A percentile compares a stretch with the other conserved stretches of the same genome.
Conservation (phyloP, 495 filamentous ascomycete genomes). For the Aspergillus bridgeri region DNA sequence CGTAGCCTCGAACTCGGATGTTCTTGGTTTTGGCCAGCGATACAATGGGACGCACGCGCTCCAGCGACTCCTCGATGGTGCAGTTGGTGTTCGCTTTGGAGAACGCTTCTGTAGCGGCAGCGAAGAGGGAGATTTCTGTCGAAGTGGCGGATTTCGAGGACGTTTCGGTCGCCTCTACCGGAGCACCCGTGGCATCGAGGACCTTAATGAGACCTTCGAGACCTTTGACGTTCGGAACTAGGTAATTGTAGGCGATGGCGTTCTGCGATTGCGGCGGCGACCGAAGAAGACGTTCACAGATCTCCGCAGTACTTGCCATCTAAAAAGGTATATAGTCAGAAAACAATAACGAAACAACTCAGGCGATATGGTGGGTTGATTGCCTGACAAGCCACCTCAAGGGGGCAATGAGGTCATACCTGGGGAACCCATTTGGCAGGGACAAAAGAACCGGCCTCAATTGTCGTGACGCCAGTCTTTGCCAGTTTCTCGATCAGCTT, state of each 20-base stretch:
- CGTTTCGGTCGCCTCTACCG: slow-evolving; percentile 38
- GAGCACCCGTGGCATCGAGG: slow-evolving; percentile 37
- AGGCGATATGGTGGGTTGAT: not conserved
- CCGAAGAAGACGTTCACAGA: slow-evolving; percentile 69
- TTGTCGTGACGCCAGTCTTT: slow-evolving; percentile 78
- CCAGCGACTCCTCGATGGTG: slow-evolving; percentile 74
- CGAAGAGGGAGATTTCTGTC: slow-evolving; percentile 86
- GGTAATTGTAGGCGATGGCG: slow-evolving; percentile 85
- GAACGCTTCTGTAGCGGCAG: slow-evolving; percentile 88
- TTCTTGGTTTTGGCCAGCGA: slow-evolving; percentile 63
- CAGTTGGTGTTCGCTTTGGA: slow-evolving; percentile 91
- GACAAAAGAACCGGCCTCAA: slow-evolving; percentile 95
- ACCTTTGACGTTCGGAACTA: slow-evolving; percentile 85
- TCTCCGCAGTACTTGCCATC: slow-evolving; percentile 90
- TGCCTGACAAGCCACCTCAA: not conserved
- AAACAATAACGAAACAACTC: not conserved
- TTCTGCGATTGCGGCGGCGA: slow-evolving; percentile 53
- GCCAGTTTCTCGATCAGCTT: slow-evolving; percentile 76
- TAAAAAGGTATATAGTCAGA: slow-evolving; percentile 27
- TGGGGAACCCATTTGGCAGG: slow-evolving; percentile 98
- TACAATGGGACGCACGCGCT: slow-evolving; percentile 73
- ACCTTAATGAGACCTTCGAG: slow-evolving; percentile 55
- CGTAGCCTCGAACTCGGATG: slow-evolving; percentile 84
- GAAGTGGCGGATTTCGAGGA: slow-evolving; percentile 31
- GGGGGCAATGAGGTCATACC: slow-evolving; percentile 42